These are phyloP conservation scores for Colletotrichum chrysophilum DNA, from an alignment of 2,329 filamentous ascomycete genomes.

Conservation along the genomic window DNA sequence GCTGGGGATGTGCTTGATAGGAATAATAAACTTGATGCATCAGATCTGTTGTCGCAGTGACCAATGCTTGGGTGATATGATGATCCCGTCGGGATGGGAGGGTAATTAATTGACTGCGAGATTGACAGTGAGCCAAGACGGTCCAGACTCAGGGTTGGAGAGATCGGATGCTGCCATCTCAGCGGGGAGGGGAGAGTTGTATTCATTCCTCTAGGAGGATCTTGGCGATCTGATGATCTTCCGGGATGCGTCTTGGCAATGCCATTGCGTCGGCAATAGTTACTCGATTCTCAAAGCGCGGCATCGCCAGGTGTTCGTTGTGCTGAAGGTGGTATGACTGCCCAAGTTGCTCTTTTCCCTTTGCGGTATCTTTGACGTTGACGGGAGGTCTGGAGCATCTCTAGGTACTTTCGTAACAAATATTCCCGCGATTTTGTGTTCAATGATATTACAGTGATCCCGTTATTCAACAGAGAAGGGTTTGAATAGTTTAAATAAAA, in stretches of 20 bases:
- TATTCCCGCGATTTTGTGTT: too few species aligned
- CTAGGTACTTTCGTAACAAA: too few species aligned
- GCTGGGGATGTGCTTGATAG: background rate
- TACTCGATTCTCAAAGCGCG: too few species aligned
- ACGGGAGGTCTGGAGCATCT: too few species aligned
- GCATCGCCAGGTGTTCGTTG: too few species aligned
- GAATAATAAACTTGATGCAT: background rate
- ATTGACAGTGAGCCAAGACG: background rate
- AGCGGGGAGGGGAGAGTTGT: background rate
- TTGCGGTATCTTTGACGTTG: too few species aligned
- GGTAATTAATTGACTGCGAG: background rate
- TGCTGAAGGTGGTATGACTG: too few species aligned
- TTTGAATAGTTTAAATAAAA: too few species aligned
- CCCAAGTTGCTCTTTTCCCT: too few species aligned
- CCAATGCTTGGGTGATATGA: background rate
- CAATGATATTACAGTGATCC: too few species aligned
- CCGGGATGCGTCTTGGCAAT: background rate
- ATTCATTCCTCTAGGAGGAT: accelerated
- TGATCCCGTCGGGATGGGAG: background rate
- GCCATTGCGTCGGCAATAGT: too few species aligned
- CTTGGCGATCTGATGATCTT: background rate
- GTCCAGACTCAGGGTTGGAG: background rate
- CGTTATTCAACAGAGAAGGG: too few species aligned
- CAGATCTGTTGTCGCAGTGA: background rate
- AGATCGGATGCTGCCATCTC: background rate